A percentile compares a stretch with the other conserved stretches of the same genome.
Conservation (phyloP, 2,329 filamentous ascomycete genomes). For the Zopfia rhizophila region DNA sequence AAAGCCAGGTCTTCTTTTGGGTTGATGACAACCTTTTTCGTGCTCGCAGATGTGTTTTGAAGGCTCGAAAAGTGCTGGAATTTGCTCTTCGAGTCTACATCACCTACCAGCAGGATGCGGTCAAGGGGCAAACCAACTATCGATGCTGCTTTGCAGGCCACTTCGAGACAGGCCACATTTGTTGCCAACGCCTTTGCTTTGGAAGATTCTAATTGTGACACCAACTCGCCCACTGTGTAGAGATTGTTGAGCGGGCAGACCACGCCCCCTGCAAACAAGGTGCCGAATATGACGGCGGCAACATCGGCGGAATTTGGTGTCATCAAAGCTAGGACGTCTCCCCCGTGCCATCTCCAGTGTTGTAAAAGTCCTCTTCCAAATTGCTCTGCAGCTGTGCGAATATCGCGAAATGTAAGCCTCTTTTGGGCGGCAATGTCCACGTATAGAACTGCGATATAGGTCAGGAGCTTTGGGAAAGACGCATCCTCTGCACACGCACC, state of each 20-base stretch:
- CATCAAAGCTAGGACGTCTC: slow-evolving; percentile 29
- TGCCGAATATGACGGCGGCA: slow-evolving; percentile 25
- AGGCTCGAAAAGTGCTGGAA: slow-evolving; percentile 5
- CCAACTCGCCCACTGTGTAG: slow-evolving; percentile 30
- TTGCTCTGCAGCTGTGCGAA: neutral
- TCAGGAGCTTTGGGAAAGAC: neutral
- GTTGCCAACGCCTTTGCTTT: slow-evolving; percentile 21
- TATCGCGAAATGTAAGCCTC: slow-evolving; percentile 5
- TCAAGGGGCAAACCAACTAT: slow-evolving; percentile 3
- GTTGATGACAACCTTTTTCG: slow-evolving; percentile 5
- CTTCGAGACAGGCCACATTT: slow-evolving; percentile 9
- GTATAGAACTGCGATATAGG: slow-evolving; percentile 1
- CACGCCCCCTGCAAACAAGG: slow-evolving; percentile 29
- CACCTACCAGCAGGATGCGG: slow-evolving; percentile 14
- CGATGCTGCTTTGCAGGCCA: slow-evolving; percentile 8
- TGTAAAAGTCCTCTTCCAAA: slow-evolving; percentile 11
- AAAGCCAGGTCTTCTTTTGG: slow-evolving; percentile 20
- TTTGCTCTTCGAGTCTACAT: slow-evolving; percentile 1
- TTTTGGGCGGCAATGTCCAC: slow-evolving; percentile 7
- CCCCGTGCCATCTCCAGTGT: slow-evolving; percentile 29
- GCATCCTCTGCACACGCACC: neutral
- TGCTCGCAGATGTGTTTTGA: neutral
- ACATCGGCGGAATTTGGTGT: slow-evolving; percentile 26
- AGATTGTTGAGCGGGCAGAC: slow-evolving; percentile 30
- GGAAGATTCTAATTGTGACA: slow-evolving; percentile 15